Evolutionary conservation across 2,329 filamentous ascomycete genomes (phyloP), one percentile per base, ranked within the genome.

Genomic region (Trichoderma koningii): DNA sequence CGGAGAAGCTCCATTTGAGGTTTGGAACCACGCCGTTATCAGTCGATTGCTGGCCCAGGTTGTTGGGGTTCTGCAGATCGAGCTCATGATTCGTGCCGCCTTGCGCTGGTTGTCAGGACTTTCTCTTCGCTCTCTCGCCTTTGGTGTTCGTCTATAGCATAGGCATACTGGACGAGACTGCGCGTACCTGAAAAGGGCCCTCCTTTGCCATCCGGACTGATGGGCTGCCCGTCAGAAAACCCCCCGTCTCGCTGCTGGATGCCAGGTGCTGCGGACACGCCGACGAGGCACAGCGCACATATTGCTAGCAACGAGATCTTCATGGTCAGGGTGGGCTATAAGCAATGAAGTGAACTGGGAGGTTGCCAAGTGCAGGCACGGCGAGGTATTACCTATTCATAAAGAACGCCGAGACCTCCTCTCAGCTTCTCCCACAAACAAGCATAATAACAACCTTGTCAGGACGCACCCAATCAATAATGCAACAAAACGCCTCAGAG

Each of bases 1-100:
- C 85, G 0, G 86, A 89, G 75, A 90, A 90, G 61, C 85, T 84
- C 88, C 87, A 85, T 73, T 89, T 90, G 69, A 89, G 77, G 71
- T 90, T 90, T 0, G 85, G 84, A 0, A 90, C 87, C 12, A 82
- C 77, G 17, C 88, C 88, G 55, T 79, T 81, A 71, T 90, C 88
- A 1, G 87, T 89, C 17, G 80, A 77, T 69, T 89, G 83, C 53
- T 80, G 80, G 15, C 85, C 86, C 1, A 90, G 81, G 70, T 87
- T 87, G 67, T 86, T 83, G 0, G 87, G 87, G 69, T 89, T 89
- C 67, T 86, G 81, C 2, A 85, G 74, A 69, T 90, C 88, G 26
- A 89, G 74, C 57, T 81, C 76, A 55, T 82, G 78, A 71, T 90
- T 87, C 23, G 87, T 90, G 30, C 86, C 88, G 17, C 87, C 88